A percentile compares a stretch with the other conserved stretches of the same genome.
Conservation (phyloP, 768 basidiomycete species). For the Hemileccinum rubropunctum region DNA sequence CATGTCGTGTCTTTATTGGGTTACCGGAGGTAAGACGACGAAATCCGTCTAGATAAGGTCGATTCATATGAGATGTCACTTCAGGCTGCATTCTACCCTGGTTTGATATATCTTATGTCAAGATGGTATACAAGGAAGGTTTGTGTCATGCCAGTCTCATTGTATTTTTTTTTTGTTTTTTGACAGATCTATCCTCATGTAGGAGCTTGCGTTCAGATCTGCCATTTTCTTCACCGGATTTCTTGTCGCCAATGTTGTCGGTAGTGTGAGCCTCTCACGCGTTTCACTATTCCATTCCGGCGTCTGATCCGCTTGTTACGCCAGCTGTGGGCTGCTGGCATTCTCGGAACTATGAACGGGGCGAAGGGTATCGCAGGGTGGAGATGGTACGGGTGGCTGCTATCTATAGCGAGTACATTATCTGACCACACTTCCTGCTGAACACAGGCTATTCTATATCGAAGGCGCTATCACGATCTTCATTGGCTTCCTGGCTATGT, state of each 20-base stretch:
- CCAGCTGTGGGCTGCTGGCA: conserved; percentile 72
- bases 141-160: not conserved
- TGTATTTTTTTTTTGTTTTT: not conserved
- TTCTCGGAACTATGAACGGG: conserved; percentile 67
- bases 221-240: conserved; percentile 58
- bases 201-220: conserved; percentile 65
- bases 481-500: conserved; percentile 57
- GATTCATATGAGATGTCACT: not conserved
- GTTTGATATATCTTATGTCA: conserved; percentile 39
- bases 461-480: conserved; percentile 65
- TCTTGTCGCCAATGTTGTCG: conserved; percentile 65
- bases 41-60: not conserved
- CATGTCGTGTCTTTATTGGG: conserved; percentile 60
- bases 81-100: conserved; percentile 64
- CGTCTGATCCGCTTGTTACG: not conserved
- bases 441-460: conserved; percentile 64
- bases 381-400: conserved; percentile 49
- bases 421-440: not conserved
- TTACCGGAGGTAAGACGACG: conserved; percentile 42
- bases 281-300: not conserved
- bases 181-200: not conserved
- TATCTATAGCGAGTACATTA: not conserved
- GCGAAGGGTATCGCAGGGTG: conserved; percentile 63
- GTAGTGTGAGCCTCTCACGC: conserved; percentile 42
- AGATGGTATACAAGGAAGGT: conserved; percentile 26